A percentile compares a stretch with the other conserved stretches of the same genome.
phyloP scores from a whole-genome alignment of 108 stramenopile species.

The Parietichytrium sp. region DNA sequence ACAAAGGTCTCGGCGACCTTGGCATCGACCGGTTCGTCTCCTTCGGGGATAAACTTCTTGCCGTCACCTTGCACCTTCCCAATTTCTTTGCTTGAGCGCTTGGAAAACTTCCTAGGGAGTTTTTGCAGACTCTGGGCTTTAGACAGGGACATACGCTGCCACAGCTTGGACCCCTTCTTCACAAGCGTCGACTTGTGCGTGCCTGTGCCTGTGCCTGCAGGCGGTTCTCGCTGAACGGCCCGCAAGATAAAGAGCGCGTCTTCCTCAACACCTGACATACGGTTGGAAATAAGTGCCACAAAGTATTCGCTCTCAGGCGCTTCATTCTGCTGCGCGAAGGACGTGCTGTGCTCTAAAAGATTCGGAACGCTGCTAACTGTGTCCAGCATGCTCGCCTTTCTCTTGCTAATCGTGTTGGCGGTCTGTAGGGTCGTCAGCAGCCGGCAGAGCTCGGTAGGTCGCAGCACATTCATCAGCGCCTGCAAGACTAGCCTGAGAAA shows the following conservation, averaged over 20 bases:
- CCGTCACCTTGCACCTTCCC: too few relatives aligned
- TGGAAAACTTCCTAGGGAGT: too few relatives aligned
- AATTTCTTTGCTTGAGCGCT: too few relatives aligned
- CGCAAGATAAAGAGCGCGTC: constrained; percentile 20
- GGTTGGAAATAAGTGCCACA: constrained; percentile 23
- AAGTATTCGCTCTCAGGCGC: constrained; percentile 10
- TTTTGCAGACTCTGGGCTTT: too few relatives aligned
- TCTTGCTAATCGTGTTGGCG: not conserved
- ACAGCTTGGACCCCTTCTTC: too few relatives aligned
- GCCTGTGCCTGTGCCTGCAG: too few relatives aligned
- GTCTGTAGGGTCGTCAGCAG: not conserved
- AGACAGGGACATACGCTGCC: too few relatives aligned
- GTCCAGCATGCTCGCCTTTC: not conserved
- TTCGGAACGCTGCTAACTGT: not conserved
- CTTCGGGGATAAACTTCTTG: too few relatives aligned
- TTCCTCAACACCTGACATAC: constrained; percentile 16
- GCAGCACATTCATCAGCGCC: constrained; percentile 4
- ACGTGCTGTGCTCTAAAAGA: not conserved
- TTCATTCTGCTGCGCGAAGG: too few relatives aligned
- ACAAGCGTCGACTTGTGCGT: too few relatives aligned
- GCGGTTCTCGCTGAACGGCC: too few relatives aligned
- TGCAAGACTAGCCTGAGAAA: not conserved
- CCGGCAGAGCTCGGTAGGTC: constrained; percentile 3
- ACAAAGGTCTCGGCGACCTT: not conserved
- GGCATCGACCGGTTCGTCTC: too few relatives aligned